phyloP scores from a whole-genome alignment of 176 grass and related monocot species.

The Avena atlantica region DNA sequence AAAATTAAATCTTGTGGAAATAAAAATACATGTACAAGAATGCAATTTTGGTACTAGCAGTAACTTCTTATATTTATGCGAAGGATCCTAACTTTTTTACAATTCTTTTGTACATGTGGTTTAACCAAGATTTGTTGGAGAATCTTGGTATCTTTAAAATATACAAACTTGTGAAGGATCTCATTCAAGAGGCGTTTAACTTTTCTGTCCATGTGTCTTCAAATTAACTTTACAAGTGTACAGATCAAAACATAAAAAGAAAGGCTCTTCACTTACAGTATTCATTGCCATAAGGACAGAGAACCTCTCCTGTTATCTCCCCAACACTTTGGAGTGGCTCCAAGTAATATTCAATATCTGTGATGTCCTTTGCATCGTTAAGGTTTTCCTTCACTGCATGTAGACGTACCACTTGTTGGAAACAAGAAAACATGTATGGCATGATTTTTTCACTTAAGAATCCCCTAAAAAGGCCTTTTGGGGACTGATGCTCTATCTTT shows the following conservation, averaged over 20 bases:
- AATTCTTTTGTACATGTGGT: neutral
- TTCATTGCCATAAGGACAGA: conserved; percentile 86
- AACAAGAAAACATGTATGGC: neutral
- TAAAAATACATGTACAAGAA: neutral
- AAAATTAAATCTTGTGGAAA: neutral
- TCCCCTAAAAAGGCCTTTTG: neutral
- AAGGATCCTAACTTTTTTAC: neutral
- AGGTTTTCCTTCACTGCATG: conserved; percentile 81
- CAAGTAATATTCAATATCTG: conserved; percentile 80
- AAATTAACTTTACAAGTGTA: neutral
- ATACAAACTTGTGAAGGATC: neutral
- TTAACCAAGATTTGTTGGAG: neutral
- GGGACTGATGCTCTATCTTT: neutral
- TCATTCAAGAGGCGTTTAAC: neutral
- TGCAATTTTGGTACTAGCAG: neutral
- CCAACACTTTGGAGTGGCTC: conserved; percentile 94
- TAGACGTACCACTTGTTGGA: conserved; percentile 21
- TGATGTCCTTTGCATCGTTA: conserved; percentile 72
- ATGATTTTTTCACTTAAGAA: neutral
- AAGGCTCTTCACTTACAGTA: conserved; percentile 59
- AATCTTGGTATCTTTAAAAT: neutral
- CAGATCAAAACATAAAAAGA: neutral
- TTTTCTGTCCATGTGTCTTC: neutral
- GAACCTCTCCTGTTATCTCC: conserved; percentile 91
- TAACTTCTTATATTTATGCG: neutral